Evolutionary conservation across 805 yeast species (phyloP), one percentile per base, ranked within the genome.

Genomic region (Candida adriatica): DNA sequence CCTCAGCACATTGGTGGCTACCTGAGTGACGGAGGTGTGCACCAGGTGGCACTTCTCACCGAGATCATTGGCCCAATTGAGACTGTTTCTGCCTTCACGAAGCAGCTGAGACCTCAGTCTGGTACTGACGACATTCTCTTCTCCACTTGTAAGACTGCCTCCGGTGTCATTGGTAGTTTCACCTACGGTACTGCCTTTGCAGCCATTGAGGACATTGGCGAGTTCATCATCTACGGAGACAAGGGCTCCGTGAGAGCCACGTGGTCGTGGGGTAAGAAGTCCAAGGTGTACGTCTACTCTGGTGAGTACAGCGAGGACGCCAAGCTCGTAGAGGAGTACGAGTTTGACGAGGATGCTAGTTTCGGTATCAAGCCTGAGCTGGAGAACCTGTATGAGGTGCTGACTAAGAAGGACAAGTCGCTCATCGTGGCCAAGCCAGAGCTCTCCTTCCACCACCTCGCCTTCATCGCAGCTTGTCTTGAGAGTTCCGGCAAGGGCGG

Each of bases 21-120:
- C 59, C 64, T 90, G 48, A 79, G 90, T 37, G 97, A 90, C 51
- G 96, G 96, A 50, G 97, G 96, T 54, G 97, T 90, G 16, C 97
- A 90, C 59, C 96, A 88, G 58, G 63, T 88, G 55, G 95, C 95
- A 3, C 62, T 86, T 23, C 68, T 88, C 42, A 86, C 95, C 7
- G 85, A 75, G 38, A 75, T 86, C 13, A 64, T 90, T 33, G 96
- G 97, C 32, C 64, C 67, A 16, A 79, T 86, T 11, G 74, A 70
- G 29, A 57, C 77, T 6, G 75, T 88, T 23, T 71, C 84, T 33
- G 96, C 87, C 8, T 70, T 71, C 43, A 79, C 96, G 10, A 74
- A 65, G 39, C 96, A 87, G 60, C 68, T 84, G 29, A 73, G 87
- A 52, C 64, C 76, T 49, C 72, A 70, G 46, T 76, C 90, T 37